A percentile compares a stretch with the other conserved stretches of the same genome.
Evolutionary conservation across 1,139 yeast genomes (phyloP).

Genomic region (Nadsonia starkeyi-henricii): DNA sequence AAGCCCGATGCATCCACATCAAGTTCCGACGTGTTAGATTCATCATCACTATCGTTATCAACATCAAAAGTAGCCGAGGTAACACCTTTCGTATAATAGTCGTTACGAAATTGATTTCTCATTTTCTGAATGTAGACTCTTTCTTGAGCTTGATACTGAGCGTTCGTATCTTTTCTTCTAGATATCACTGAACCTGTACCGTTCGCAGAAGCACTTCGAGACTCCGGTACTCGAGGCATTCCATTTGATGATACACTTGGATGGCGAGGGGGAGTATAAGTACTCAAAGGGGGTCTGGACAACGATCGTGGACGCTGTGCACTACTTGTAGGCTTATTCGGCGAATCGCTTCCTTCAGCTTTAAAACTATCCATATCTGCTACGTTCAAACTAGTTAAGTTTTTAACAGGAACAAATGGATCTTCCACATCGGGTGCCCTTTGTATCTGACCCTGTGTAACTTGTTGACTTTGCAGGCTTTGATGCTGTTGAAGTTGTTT

Average conservation of each 20-base stretch:
- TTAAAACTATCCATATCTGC: too few species aligned
- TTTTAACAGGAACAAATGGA: too few species aligned
- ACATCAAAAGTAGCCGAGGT: constrained; percentile 13
- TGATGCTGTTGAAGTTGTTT: too few species aligned
- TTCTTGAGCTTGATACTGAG: constrained; percentile 43
- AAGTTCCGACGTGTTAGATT: constrained; percentile 16
- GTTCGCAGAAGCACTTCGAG: constrained; percentile 1
- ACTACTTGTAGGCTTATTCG: neutral
- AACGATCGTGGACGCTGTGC: constrained; percentile 11
- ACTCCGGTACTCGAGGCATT: constrained; percentile 5
- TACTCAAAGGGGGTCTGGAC: constrained; percentile 16
- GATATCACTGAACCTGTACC: constrained; percentile 4
- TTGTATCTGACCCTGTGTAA: too few species aligned
- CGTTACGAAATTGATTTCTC: constrained; percentile 51
- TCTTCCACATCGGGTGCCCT: too few species aligned
- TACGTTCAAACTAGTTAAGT: too few species aligned
- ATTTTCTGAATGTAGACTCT: constrained; percentile 52
- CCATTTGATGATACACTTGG: constrained; percentile 9
- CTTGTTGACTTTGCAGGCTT: too few species aligned
- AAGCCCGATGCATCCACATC: constrained; percentile 23
- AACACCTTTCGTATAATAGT: constrained; percentile 26
- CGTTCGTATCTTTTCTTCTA: constrained; percentile 14
- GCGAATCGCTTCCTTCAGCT: too few species aligned
- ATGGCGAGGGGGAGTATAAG: constrained; percentile 19
- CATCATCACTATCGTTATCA: constrained; percentile 17